Evolutionary conservation across 768 basidiomycete species (phyloP).

Genomic region (Agrocybe praecox): DNA sequence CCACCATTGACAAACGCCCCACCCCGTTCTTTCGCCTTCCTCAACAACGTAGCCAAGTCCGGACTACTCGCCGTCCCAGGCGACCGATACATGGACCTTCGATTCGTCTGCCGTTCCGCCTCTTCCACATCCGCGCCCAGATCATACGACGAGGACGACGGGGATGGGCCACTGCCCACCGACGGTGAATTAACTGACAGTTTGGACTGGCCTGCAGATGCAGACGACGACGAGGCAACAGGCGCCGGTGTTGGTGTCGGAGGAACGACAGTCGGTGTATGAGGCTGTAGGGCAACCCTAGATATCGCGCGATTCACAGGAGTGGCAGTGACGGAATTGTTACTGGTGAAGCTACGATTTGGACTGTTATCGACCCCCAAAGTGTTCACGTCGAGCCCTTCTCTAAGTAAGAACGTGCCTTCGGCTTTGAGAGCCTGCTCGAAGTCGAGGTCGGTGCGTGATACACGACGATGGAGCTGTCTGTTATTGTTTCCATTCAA

Average conservation of each 20-base stretch:
- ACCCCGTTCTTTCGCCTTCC: conserved; percentile 78
- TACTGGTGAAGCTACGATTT: conserved; percentile 35
- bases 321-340: conserved; percentile 6
- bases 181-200: conserved; percentile 22
- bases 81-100: conserved; percentile 85
- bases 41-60: conserved; percentile 84
- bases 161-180: conserved; percentile 26
- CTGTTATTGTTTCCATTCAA: conserved; percentile 26
- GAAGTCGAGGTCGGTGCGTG: conserved; percentile 80
- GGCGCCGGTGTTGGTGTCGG: conserved; percentile 60
- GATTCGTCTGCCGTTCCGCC: conserved; percentile 69
- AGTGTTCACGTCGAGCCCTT: conserved; percentile 69
- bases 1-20: conserved; percentile 33
- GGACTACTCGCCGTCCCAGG: conserved; percentile 91
- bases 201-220: conserved; percentile 18
- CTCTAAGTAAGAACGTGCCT: conserved; percentile 69
- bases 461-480: conserved; percentile 53
- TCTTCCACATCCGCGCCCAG: conserved; percentile 69
- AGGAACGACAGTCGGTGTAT: conserved; percentile 65
- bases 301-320: conserved; percentile 29
- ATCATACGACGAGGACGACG: conserved; percentile 59
- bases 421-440: conserved; percentile 72
- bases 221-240: not conserved
- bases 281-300: conserved; percentile 40
- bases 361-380: conserved; percentile 59